Base-by-base conservation (phyloP, 768 basidiomycete genomes). In the Tricholoma hemisulphureum region DNA sequence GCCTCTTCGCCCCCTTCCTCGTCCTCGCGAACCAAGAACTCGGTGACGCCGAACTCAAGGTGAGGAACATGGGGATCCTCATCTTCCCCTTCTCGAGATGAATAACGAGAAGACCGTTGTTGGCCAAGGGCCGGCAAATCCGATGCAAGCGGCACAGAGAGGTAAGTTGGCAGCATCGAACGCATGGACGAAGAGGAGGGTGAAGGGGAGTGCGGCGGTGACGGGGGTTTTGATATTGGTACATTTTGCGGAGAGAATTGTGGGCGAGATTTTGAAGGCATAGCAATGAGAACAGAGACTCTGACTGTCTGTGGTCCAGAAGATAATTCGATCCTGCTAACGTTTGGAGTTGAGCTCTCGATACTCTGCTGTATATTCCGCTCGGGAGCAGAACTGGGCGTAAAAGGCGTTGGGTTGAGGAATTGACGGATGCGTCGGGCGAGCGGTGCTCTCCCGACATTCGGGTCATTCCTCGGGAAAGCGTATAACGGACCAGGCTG, bases 201-300 rank as follows among this genome's bases (percentile, higher is more conserved):
- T 4, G n/a, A 2, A 11, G 35, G 35, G 4, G 51, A 53, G 29
- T 29, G 34, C 1, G 29, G 13, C 4, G 51, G 51, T 1, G 62
- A 60, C 8, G 53, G 43, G 13, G 56, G 49, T 54, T 58, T 60
- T 10, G 52, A 32, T 56, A 37, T 55, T 21, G 39, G 51, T 28
- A 52, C 4, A 13, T 2, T 45, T 21, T 16, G 21, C 10, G 11
- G 23, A 45, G 21, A 16, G 21, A 31, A 52, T 6, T 34, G 50
- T 28, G 58, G 23, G 3, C 51, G 43, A 11, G 65, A 41, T 13
- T 57, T 65, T 32, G 65, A 64, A 2, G 72, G 73, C 73, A 75
- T 75, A 3, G 71, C 73, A 23, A 75, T 71, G 21, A 73, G 62
- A 28, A 73, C 70, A 0, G 73, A 71, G 2, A 73, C 69, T 26